Base-by-base conservation (phyloP, 306 rosid species). In the Ochetophila trinervis region DNA sequence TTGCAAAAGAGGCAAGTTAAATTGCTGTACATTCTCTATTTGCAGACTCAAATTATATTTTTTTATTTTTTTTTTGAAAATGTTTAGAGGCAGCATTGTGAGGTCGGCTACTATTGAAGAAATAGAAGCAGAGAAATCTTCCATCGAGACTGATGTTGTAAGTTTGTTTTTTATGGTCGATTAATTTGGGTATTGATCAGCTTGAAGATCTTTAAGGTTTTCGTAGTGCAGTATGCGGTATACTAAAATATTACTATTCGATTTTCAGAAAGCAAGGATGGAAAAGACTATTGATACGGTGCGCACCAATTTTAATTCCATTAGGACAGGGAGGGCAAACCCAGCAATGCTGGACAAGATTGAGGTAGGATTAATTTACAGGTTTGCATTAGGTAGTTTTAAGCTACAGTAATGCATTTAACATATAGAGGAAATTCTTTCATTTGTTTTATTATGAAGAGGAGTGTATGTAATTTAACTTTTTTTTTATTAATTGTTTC, bases 311-410 rank as follows among this genome's bases (percentile, higher is more conserved):
- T 93, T 93, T 86, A 88, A 70, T 72, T 88, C 99, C 57, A 76
- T 93, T 62, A 83, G 99, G 83, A 88, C 99, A 1, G 99, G 97
- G 62, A 82, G 97, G 78, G 54, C 99, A 44, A 88, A 60, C 76
- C 97, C 97, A 0, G 74, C 96, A 17, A 90, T 90, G 90, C 95
- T 93, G 21, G 97, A 93, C 76, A 93, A 90, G 78, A 90, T 93
- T 63, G 90, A 81, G 99, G 99, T 93, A 56, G 24, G 53, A 61
- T 72, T 30, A 63, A 30, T 30, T 35, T 62, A 4, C 61, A 32
- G 56, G 71, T 62, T 51, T 40, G 45, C 45, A 4, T 40, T 10
- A 36, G 42, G 9, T 36, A 36, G 42, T 36, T 36, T 36, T 36
- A 36, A 3, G 6, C 6, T 36, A 36, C 10, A 36, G 9, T 7